Percentiles rank a stretch among this genome's conserved stretches.
Conservation (phyloP, 768 basidiomycete species). For the Mrakia blollopis region DNA sequence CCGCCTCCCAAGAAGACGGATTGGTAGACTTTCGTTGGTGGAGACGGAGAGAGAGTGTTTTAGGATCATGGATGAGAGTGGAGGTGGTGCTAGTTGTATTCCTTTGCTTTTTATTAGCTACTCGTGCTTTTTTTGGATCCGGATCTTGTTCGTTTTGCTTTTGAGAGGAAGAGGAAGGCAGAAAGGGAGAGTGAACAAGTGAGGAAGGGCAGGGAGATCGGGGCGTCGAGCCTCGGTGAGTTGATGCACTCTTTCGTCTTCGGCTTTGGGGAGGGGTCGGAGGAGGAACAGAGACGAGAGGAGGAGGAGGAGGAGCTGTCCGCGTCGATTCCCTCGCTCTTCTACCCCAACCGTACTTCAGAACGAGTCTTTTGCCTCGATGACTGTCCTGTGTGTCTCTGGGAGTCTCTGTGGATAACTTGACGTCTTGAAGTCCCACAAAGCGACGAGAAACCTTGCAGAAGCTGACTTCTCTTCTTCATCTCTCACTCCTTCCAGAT, state of each 20-base stretch:
- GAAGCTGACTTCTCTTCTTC: neutral
- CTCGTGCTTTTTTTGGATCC: neutral
- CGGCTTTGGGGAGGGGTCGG: neutral
- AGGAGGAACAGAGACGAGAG: no score
- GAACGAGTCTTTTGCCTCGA: no score
- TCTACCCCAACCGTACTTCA: no score
- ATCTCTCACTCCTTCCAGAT: neutral
- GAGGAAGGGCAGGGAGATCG: no score
- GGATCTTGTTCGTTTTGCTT: neutral
- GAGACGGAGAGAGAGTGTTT: neutral
- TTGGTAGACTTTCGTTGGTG: neutral
- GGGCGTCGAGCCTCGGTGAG: neutral
- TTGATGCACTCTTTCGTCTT: neutral
- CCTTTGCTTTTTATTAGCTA: neutral
- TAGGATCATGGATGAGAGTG: neutral
- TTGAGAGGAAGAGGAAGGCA: neutral
- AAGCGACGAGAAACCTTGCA: no score
- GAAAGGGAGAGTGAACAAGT: neutral
- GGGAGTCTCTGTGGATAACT: no score
- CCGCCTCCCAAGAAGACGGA: conserved; percentile 1
- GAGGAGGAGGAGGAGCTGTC: neutral
- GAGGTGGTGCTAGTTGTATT: no score
- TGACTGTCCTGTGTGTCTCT: no score
- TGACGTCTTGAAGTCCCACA: no score
- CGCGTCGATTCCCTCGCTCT: neutral